phyloP scores from a whole-genome alignment of 2,329 filamentous ascomycete genomes.

The Colletotrichum eremochloae region DNA sequence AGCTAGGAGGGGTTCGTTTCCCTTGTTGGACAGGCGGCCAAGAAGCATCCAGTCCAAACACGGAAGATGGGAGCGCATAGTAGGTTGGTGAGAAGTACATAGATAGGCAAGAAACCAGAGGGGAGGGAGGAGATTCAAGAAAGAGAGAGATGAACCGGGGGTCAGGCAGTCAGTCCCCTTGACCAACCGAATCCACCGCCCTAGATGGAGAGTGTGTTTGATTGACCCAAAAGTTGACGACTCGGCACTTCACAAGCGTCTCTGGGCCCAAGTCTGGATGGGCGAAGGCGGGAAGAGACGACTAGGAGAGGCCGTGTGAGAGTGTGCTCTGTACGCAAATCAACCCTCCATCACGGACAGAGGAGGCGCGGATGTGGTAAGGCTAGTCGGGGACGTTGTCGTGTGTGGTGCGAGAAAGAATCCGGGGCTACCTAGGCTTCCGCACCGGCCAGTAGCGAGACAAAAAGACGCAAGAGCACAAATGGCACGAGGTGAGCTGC shows the following conservation, averaged over 20 bases:
- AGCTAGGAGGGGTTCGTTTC: not conserved
- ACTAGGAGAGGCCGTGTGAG: conserved; percentile 22
- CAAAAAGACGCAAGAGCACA: conserved; percentile 28
- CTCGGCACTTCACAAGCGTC: conserved; percentile 10
- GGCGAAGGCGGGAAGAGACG: not conserved
- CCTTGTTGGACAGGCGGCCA: conserved; percentile 24
- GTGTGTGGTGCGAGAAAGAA: conserved; percentile 10
- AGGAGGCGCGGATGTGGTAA: not conserved
- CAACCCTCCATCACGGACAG: not conserved
- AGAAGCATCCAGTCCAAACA: conserved; percentile 24
- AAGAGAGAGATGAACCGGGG: not conserved
- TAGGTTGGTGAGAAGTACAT: not conserved
- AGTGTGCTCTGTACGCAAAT: not conserved
- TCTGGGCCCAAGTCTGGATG: not conserved
- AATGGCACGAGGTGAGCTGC: conserved; percentile 3
- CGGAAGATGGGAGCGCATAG: not conserved
- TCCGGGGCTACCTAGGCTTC: conserved; percentile 10
- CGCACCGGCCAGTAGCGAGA: conserved; percentile 10
- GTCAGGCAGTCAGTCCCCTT: conserved; percentile 11
- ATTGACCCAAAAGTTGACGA: conserved; percentile 22
- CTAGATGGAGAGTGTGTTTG: conserved; percentile 13
- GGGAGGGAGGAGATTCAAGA: not conserved
- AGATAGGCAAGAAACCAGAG: not conserved
- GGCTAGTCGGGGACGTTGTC: not conserved
- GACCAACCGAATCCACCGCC: conserved; percentile 36